Percentiles rank a stretch among this genome's conserved stretches.
phyloP scores from a whole-genome alignment of 768 basidiomycete genomes.

The Lactarius sanguifluus region DNA sequence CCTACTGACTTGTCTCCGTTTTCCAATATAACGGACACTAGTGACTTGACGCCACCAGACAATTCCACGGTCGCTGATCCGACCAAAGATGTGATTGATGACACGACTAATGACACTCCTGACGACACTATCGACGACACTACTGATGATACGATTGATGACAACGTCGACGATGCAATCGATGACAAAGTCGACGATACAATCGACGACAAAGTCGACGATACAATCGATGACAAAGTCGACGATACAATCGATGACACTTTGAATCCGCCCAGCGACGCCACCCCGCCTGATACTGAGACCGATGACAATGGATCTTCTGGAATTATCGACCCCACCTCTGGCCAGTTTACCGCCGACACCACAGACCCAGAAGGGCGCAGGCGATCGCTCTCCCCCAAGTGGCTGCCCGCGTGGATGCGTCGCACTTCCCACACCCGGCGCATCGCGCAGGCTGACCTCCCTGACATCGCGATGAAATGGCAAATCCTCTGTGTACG shows the following conservation, averaged over 20 bases:
- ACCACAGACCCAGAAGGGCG: slow-evolving; percentile 14
- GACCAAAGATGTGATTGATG: too few species aligned
- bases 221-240: too few species aligned
- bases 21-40: background rate
- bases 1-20: background rate
- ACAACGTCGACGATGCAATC: too few species aligned
- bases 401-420: background rate
- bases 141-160: background rate
- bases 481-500: slow-evolving; percentile 48
- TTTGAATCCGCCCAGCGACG: background rate
- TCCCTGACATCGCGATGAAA: slow-evolving; percentile 40
- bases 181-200: too few species aligned
- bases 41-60: background rate
- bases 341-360: slow-evolving; percentile 16
- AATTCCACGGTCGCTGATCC: background rate
- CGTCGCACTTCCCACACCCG: slow-evolving; percentile 6
- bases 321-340: background rate
- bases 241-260: too few species aligned
- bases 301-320: background rate
- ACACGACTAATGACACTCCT: background rate
- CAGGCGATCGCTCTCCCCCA: slow-evolving; percentile 21
- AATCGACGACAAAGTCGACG: too few species aligned
- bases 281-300: background rate
- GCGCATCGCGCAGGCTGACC: slow-evolving; percentile 39
- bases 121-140: background rate